A percentile compares a stretch with the other conserved stretches of the same genome.
Evolutionary conservation across 441 rosid genomes (phyloP).

Genomic region (Biscutella laevigata): DNA sequence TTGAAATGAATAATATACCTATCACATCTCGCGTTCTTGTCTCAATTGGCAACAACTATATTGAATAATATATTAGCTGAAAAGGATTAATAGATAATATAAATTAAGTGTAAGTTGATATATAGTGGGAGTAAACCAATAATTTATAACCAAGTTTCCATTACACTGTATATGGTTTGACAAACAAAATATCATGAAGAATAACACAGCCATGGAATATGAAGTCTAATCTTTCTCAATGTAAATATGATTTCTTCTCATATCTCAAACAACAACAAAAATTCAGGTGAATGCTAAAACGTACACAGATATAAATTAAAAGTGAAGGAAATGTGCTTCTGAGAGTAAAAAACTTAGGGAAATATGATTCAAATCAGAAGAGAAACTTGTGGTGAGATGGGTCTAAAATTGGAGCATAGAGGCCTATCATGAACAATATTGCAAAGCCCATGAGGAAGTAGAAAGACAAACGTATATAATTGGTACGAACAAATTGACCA

Average conservation of each 20-base stretch:
- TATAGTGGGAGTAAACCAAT: conserved; percentile 6
- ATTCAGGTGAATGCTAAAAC: too few species aligned
- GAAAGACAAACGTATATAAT: too few species aligned
- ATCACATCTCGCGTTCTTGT: background rate
- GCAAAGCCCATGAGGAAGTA: background rate
- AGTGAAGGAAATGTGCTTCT: too few species aligned
- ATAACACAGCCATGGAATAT: background rate
- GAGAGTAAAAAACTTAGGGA: too few species aligned
- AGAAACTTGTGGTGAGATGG: background rate
- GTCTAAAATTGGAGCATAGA: background rate
- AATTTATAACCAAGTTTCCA: conserved; percentile 7
- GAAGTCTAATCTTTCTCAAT: too few species aligned
- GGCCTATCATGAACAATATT: background rate
- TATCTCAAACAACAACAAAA: too few species aligned
- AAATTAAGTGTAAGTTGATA: conserved; percentile 8
- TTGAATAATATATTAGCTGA: background rate
- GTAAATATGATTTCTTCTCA: too few species aligned
- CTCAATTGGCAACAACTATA: background rate
- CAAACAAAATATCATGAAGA: background rate
- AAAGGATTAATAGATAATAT: background rate
- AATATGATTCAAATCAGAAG: background rate
- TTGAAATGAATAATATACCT: conserved; percentile 16
- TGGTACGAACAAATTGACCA: background rate
- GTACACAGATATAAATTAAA: too few species aligned
- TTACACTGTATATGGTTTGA: conserved; percentile 11